These are phyloP conservation scores for Cryptococcus sp. DNA, from an alignment of 1,284 basidiomycete species.

Conservation along the genomic window DNA sequence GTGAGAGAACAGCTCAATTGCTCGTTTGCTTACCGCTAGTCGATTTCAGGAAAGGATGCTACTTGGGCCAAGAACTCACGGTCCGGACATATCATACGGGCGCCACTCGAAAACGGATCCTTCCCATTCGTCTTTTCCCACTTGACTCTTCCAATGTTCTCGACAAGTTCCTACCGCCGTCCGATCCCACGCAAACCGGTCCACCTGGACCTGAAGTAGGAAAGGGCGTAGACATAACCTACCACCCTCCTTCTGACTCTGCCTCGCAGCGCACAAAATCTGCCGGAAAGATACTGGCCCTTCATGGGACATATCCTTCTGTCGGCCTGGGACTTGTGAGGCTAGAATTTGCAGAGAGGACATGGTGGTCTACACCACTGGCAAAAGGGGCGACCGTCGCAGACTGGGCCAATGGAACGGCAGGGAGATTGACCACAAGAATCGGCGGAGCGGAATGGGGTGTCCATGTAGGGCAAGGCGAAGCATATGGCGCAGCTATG, in stretches of 20 bases:
- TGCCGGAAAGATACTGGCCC: slow-evolving; percentile 40
- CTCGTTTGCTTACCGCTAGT: slow-evolving; percentile 54
- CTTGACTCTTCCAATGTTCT: slow-evolving; percentile 1
- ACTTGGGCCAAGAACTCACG: slow-evolving; percentile 95
- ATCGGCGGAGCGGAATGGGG: slow-evolving; percentile 27
- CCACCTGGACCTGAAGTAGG: background rate
- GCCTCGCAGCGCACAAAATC: slow-evolving; percentile 36
- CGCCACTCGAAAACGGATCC: slow-evolving; percentile 80
- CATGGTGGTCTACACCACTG: slow-evolving; percentile 26
- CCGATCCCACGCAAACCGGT: background rate
- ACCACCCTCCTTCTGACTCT: slow-evolving; percentile 27
- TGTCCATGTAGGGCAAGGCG: slow-evolving; percentile 35
- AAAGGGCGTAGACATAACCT: slow-evolving; percentile 27
- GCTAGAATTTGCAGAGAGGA: slow-evolving; percentile 42
- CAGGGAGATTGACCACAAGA: slow-evolving; percentile 21
- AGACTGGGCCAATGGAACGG: slow-evolving; percentile 14
- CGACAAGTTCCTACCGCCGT: background rate
- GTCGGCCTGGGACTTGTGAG: slow-evolving; percentile 44
- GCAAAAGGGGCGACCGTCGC: slow-evolving; percentile 4
- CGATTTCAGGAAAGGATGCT: slow-evolving; percentile 96
- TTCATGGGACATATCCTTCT: slow-evolving; percentile 15
- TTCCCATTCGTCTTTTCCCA: slow-evolving; percentile 59
- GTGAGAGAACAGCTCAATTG: slow-evolving; percentile 34
- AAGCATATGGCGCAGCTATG: slow-evolving; percentile 31
- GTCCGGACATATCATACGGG: slow-evolving; percentile 96